These are phyloP conservation scores for Colletotrichum sp. DNA, from an alignment of 2,329 filamentous ascomycete species.

Conservation along the genomic window DNA sequence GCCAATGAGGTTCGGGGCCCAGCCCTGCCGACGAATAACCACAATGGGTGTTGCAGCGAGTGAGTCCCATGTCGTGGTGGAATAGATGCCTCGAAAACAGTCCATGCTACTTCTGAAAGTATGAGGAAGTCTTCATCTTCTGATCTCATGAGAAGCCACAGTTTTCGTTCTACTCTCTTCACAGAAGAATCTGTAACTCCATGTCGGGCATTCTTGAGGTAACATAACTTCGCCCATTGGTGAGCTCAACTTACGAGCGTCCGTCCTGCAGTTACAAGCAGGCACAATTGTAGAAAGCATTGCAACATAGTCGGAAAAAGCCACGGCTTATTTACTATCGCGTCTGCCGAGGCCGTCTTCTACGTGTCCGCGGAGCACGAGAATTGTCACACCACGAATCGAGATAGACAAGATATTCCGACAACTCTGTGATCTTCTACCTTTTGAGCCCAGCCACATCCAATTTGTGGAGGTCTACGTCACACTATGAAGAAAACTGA, in stretches of 20 bases:
- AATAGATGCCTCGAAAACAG: neutral
- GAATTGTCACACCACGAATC: neutral
- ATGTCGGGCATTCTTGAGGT: neutral
- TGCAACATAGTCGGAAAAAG: neutral
- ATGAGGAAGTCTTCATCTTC: neutral
- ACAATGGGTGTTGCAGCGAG: neutral
- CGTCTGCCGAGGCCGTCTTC: neutral
- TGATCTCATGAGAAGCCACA: neutral
- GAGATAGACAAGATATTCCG: neutral
- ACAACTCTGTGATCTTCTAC: neutral
- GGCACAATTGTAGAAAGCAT: accelerated
- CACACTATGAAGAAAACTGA: no score
- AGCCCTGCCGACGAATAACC: neutral
- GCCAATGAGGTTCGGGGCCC: neutral
- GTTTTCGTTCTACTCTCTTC: neutral
- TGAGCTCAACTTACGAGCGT: neutral
- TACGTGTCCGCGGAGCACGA: neutral
- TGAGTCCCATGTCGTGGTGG: neutral
- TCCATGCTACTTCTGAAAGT: neutral
- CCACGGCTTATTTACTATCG: neutral
- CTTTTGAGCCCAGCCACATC: no score
- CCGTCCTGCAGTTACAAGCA: neutral
- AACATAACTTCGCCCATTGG: accelerated
- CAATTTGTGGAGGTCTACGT: no score
- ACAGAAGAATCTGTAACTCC: neutral